These are phyloP conservation scores for Ceraceosorus guamensis DNA, from an alignment of 1,284 basidiomycete genomes.

Conservation along the genomic window DNA sequence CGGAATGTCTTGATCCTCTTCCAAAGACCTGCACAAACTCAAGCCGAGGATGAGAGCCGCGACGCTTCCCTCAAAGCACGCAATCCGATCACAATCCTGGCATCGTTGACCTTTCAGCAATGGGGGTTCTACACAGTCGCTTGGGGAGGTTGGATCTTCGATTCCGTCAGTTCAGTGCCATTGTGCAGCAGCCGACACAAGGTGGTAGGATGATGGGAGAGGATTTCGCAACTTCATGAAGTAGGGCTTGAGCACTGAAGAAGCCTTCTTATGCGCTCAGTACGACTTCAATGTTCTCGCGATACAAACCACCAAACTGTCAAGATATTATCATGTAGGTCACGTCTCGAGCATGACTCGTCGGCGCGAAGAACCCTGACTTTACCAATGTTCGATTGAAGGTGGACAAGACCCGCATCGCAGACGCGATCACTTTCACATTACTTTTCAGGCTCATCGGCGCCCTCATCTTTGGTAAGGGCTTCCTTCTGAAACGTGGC, in stretches of 20 bases:
- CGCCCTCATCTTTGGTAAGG: slow-evolving; percentile 25
- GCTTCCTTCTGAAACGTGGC: background rate
- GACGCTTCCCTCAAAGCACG: too few relatives aligned
- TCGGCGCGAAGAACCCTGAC: too few relatives aligned
- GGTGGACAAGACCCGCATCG: slow-evolving; percentile 24
- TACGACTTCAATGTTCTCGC: slow-evolving; percentile 31
- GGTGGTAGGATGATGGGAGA: too few relatives aligned
- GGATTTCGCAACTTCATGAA: too few relatives aligned
- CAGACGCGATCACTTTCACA: slow-evolving; percentile 26
- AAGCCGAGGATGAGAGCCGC: too few relatives aligned
- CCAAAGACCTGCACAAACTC: too few relatives aligned
- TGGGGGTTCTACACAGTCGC: background rate
- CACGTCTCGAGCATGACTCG: too few relatives aligned
- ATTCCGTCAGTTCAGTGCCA: background rate
- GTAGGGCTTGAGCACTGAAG: too few relatives aligned
- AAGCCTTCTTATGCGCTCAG: slow-evolving; percentile 22
- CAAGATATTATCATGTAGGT: too few relatives aligned
- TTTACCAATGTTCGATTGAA: slow-evolving; percentile 1
- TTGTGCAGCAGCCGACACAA: too few relatives aligned
- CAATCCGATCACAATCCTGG: background rate
- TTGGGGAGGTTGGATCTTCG: background rate
- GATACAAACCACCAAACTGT: slow-evolving; percentile 24
- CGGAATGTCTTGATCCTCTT: too few relatives aligned
- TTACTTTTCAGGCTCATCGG: slow-evolving; percentile 27
- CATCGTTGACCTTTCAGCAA: background rate